Evolutionary conservation across 1,284 basidiomycete genomes (phyloP).

Genomic region (Schizophyllum amplum): DNA sequence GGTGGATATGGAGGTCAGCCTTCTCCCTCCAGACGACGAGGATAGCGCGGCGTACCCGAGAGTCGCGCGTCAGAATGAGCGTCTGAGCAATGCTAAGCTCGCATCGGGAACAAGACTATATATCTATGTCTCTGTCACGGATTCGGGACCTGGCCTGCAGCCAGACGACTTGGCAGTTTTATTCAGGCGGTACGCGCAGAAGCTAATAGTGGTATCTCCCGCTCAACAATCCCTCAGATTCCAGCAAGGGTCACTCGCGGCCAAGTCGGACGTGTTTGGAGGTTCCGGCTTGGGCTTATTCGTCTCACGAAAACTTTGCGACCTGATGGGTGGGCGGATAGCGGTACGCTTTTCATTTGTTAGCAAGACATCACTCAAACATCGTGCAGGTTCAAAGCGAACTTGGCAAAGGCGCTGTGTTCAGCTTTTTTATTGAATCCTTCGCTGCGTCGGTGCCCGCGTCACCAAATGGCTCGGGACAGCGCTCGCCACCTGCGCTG

Average conservation of each 20-base stretch:
- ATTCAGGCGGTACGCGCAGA: not conserved
- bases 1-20: not conserved
- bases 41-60: not conserved
- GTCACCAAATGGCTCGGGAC: no score
- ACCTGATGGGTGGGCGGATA: not conserved
- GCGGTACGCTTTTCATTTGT: not conserved
- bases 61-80: not conserved
- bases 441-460: not conserved
- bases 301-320: not conserved
- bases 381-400: not conserved
- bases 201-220: not conserved
- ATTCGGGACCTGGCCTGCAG: not conserved
- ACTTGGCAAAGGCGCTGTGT: not conserved
- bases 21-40: not conserved
- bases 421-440: not conserved
- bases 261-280: not conserved
- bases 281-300: not conserved
- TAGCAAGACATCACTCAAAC: not conserved
- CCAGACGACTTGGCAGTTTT: not conserved
- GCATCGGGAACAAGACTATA: not conserved
- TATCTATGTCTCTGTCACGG: not conserved
- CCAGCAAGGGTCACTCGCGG: not conserved
- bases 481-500: not conserved
- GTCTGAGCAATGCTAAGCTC: not conserved
- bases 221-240: not conserved